phyloP scores from a whole-genome alignment of 1,284 basidiomycete genomes.

The Schizopora paradoxa region DNA sequence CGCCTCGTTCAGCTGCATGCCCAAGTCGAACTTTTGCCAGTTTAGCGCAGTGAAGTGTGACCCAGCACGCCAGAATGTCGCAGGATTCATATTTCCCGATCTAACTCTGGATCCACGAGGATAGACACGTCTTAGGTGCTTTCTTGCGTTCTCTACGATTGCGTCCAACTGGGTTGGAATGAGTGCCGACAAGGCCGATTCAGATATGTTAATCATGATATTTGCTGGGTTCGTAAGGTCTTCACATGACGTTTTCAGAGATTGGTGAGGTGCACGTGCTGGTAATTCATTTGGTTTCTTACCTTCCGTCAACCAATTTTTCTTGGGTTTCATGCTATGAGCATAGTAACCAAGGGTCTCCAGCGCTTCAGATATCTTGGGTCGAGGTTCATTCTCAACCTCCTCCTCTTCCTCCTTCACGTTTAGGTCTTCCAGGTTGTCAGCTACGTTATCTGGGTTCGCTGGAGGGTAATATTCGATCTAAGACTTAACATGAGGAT shows the following conservation, averaged over 20 bases:
- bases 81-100: conserved; percentile 48
- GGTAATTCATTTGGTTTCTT: conserved; percentile 16
- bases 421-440: conserved; percentile 18
- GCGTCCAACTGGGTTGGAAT: conserved; percentile 31
- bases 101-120: conserved; percentile 53
- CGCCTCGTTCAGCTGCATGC: conserved; percentile 56
- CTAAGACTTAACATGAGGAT: conserved; percentile 28
- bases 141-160: conserved; percentile 38
- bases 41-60: conserved; percentile 61
- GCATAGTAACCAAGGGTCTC: conserved; percentile 50
- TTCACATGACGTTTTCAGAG: conserved; percentile 17
- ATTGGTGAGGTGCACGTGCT: conserved; percentile 9
- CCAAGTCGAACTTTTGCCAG: conserved; percentile 50
- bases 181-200: conserved; percentile 40
- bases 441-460: neutral
- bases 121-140: conserved; percentile 51
- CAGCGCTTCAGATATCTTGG: conserved; percentile 43
- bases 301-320: conserved; percentile 44
- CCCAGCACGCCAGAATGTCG: conserved; percentile 53
- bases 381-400: conserved; percentile 7
- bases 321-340: conserved; percentile 51
- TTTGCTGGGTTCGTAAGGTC: conserved; percentile 38
- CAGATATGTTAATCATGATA: conserved; percentile 57
- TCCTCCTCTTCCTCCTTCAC: conserved; percentile 10
- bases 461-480: conserved; percentile 48